Conservation (phyloP, 345 rosid species). For the Ceriops zippeliana region DNA sequence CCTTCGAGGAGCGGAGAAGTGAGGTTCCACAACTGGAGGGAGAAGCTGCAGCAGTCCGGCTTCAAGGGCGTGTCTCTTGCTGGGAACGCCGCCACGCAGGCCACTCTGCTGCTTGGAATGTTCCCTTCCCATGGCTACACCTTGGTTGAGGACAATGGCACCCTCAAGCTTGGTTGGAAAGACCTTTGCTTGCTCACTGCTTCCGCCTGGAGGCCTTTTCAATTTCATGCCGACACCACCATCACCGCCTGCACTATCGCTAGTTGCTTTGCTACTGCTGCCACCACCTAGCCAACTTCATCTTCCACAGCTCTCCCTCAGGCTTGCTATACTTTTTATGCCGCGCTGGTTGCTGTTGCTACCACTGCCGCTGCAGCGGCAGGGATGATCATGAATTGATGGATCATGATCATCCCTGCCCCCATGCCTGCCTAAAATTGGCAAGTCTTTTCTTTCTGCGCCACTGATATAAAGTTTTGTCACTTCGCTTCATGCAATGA, state of each 20-base stretch:
- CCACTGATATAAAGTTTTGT: too few relatives aligned
- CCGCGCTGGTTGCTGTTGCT: too few relatives aligned
- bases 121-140: slow-evolving; percentile 95
- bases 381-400: too few relatives aligned
- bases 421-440: too few relatives aligned
- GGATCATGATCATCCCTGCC: too few relatives aligned
- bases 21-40: slow-evolving; percentile 91
- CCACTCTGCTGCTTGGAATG: slow-evolving; percentile 84
- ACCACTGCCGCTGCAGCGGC: too few relatives aligned
- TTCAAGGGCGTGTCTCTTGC: slow-evolving; percentile 78
- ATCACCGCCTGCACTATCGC: slow-evolving; percentile 11
- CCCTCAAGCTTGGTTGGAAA: slow-evolving; percentile 97
- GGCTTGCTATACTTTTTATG: too few relatives aligned
- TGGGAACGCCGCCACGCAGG: slow-evolving; percentile 92
- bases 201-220: slow-evolving; percentile 91
- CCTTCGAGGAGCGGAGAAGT: slow-evolving; percentile 69
- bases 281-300: too few relatives aligned
- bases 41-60: slow-evolving; percentile 80
- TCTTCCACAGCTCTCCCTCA: too few relatives aligned
- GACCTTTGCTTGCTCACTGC: slow-evolving; percentile 98
- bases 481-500: too few relatives aligned
- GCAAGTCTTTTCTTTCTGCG: background rate
- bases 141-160: slow-evolving; percentile 85
- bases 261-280: slow-evolving; percentile 16
- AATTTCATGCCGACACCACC: background rate